phyloP scores from a whole-genome alignment of 306 rosid genomes.

The cucumber (Cucumis sativus) region Cucumber_9930_V3 NC_026661.2:12673001-12673500 shows the following conservation, averaged over 20 bases:
- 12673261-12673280: slow-evolving; percentile 87
- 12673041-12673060: background rate
- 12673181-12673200: background rate
- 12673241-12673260: slow-evolving; percentile 62
- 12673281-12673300: slow-evolving; percentile 63
- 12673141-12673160: background rate
- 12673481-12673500: background rate
- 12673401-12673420: background rate
- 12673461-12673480: background rate
- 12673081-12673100: background rate
- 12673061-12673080: no score
- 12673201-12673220: background rate
- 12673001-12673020: background rate
- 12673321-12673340: slow-evolving; percentile 91
- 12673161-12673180: background rate
- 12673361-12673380: slow-evolving; percentile 17
- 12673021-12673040: background rate
- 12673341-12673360: slow-evolving; percentile 89
- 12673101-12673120: background rate
- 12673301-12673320: slow-evolving; percentile 89
- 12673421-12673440: background rate
- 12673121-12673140: background rate
- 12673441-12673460: background rate
- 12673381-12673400: slow-evolving; percentile 9
- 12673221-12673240: slow-evolving; percentile 60